Base-by-base conservation (phyloP, 768 basidiomycete species). In the Ramaria sp. region DNA sequence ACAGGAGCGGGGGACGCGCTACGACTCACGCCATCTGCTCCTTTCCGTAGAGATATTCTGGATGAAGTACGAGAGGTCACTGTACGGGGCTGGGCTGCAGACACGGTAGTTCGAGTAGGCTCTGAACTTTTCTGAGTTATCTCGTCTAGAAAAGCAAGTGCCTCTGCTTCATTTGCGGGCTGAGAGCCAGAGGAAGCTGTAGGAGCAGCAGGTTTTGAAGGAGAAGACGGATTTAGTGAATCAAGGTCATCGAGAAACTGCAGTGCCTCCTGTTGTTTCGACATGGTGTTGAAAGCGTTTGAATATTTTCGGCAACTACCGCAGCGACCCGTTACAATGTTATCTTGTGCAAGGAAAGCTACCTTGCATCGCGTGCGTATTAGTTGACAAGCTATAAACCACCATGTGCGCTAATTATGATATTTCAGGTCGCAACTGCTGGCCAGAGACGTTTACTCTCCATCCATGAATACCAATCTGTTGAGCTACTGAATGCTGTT, bases 401-500 rank as follows among this genome's bases (percentile, higher is more conserved):
- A 36, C 20, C 56, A 18, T 47, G 57, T 57, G 54, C 25, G 55
- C 55, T 27, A n/a, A 41, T 10, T 22, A 18, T 3, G 52, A 39
- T 51, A 27, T 52, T 44, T 57, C 62, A 88, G 85, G 70, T 73
- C 67, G 78, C 74, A 62, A 82, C 80, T 78, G 79, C 81, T 63
- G 79, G 83, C 66, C 92, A 94, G 78, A 88, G 77, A 73, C 88
- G 93, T 60, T 87, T 82, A 67, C 81, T 97, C 63, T 95, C 92
- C 24, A 93, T 99, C 63, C 96, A 99, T 71, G 96, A 99, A 73
- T 90, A 96, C 73, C 94, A 98, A 70, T 95, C 93, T 42, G 87
- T 98, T 69, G 83, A 85, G 60, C 76, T 99, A 44, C 79, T 99
- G 61, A 96, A 97, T 73, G 84, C 91, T 59, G 95, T 97, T 66